Evolutionary conservation across 768 basidiomycete species (phyloP).

Genomic region (Lactarius pseudohatsudake): DNA sequence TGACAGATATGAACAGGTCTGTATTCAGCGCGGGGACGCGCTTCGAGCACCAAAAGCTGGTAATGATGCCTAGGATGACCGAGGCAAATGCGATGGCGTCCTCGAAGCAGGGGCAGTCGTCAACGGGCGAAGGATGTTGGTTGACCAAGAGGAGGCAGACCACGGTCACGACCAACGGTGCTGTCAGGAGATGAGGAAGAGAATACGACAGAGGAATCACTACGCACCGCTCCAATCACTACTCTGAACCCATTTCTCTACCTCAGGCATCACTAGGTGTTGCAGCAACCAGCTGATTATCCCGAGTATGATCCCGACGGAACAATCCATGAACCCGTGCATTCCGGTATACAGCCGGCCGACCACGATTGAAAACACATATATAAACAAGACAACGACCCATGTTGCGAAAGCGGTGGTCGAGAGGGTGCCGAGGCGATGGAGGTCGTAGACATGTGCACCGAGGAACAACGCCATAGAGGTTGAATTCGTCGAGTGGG

Average conservation of each 20-base stretch:
- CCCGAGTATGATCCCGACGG: constrained; percentile 53
- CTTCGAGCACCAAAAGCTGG: constrained; percentile 64
- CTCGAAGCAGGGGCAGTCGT: constrained; percentile 97
- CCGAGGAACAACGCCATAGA: constrained; percentile 86
- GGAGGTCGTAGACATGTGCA: constrained; percentile 53
- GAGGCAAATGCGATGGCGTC: constrained; percentile 93
- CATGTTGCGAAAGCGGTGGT: constrained; percentile 43
- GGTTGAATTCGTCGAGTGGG: constrained; percentile 88
- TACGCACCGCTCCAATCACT: constrained; percentile 40
- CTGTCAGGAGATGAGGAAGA: constrained; percentile 32
- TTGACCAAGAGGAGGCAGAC: constrained; percentile 78
- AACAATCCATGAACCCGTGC: constrained; percentile 82
- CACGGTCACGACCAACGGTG: constrained; percentile 61
- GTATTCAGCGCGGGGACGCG: constrained; percentile 41
- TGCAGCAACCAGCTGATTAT: constrained; percentile 47
- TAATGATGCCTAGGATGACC: constrained; percentile 70
- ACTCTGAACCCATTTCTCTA: constrained; percentile 46
- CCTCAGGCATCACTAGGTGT: constrained; percentile 35
- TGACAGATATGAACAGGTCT: constrained; percentile 39
- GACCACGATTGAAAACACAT: constrained; percentile 73
- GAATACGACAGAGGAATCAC: constrained; percentile 6
- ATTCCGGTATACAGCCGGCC: constrained; percentile 85
- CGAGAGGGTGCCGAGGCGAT: constrained; percentile 45
- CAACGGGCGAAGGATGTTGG: constrained; percentile 90
- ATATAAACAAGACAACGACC: constrained; percentile 48